Evolutionary conservation across 192 early-diverging fungal species (phyloP).

Genomic region (Haplosporangium gracile): DNA sequence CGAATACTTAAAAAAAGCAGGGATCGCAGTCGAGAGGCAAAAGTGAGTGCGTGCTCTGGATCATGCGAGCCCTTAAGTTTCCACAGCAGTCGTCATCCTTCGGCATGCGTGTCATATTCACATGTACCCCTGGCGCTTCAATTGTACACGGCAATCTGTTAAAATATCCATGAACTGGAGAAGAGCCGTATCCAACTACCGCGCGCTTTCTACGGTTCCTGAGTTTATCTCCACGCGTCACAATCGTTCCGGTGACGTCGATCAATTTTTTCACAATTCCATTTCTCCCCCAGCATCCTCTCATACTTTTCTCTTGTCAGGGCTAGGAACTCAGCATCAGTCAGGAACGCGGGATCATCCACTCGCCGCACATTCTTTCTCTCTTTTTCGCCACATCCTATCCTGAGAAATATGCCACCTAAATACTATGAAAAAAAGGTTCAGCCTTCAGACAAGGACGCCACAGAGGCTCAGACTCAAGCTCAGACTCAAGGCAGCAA

Average conservation of each 20-base stretch:
- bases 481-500: slow-evolving; percentile 3
- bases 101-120: too few species aligned
- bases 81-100: too few species aligned
- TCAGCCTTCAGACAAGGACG: not conserved
- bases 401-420: not conserved
- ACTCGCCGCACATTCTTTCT: not conserved
- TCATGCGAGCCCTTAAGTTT: too few species aligned
- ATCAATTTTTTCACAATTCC: not conserved
- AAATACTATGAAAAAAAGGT: not conserved
- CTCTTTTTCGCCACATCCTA: not conserved
- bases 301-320: not conserved
- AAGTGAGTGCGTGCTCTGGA: too few species aligned
- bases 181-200: not conserved
- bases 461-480: slow-evolving; percentile 4
- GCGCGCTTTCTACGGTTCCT: not conserved
- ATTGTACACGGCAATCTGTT: not conserved
- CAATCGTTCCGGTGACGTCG: slow-evolving; percentile 4
- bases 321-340: not conserved
- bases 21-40: too few species aligned
- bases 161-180: not conserved
- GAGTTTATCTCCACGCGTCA: not conserved
- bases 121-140: too few species aligned
- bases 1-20: too few species aligned
- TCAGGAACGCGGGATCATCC: slow-evolving; percentile 8
- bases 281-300: not conserved